These are phyloP conservation scores for Aureobasidium zeae DNA, from an alignment of 2,329 filamentous ascomycete genomes.

Conservation along the genomic window DNA sequence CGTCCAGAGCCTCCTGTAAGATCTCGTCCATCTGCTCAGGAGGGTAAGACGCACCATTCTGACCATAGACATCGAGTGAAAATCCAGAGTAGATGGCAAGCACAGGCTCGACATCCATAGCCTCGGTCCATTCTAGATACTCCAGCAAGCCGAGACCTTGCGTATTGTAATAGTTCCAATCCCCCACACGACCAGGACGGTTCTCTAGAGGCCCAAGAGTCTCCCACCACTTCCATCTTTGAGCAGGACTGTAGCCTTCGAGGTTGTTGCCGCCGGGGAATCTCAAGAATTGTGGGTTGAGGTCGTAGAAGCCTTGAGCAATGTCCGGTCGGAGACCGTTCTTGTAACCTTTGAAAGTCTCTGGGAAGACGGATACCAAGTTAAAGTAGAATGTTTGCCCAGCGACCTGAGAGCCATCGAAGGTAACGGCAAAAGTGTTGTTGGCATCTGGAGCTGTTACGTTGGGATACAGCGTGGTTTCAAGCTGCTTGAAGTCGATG, in stretches of 20 bases:
- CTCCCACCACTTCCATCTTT: slow-evolving; percentile 44
- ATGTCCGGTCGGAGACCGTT: slow-evolving; percentile 45
- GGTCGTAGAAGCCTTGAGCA: slow-evolving; percentile 36
- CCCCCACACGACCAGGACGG: slow-evolving; percentile 38
- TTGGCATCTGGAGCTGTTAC: slow-evolving; percentile 40
- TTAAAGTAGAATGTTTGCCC: slow-evolving; percentile 41
- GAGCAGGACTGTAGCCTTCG: slow-evolving; percentile 32
- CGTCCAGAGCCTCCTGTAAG: slow-evolving; percentile 51
- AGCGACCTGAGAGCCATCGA: slow-evolving; percentile 35
- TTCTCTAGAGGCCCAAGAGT: slow-evolving; percentile 41
- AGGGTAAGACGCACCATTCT: slow-evolving; percentile 30
- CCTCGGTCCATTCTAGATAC: slow-evolving; percentile 49
- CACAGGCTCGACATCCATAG: slow-evolving; percentile 47
- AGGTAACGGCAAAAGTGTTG: slow-evolving; percentile 44
- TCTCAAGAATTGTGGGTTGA: slow-evolving; percentile 39
- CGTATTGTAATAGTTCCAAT: slow-evolving; percentile 52
- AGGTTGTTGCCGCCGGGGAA: slow-evolving; percentile 46
- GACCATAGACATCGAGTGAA: slow-evolving; percentile 33
- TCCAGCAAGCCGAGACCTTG: slow-evolving; percentile 52
- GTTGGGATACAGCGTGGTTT: slow-evolving; percentile 33
- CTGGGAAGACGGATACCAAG: slow-evolving; percentile 45
- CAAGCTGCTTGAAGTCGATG: slow-evolving; percentile 23
- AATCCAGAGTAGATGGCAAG: slow-evolving; percentile 49
- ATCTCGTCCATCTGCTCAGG: slow-evolving; percentile 30
- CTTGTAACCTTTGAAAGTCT: slow-evolving; percentile 44